Percentiles rank a stretch among this genome's conserved stretches.
phyloP scores from a whole-genome alignment of 2,329 filamentous ascomycete genomes.

The Aspergillus latus region DNA sequence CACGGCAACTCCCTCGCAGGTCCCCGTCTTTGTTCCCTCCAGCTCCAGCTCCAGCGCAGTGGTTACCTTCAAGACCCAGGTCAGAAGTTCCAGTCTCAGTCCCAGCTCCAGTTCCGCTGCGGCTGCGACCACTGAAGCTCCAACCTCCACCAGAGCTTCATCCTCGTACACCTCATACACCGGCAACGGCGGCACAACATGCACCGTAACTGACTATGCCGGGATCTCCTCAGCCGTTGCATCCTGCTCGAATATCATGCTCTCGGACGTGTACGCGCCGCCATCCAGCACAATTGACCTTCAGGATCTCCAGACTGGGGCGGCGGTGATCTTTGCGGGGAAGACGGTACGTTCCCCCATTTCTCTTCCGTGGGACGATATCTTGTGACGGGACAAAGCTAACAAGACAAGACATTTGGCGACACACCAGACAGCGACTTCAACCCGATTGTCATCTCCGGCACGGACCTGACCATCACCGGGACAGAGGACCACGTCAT shows the following conservation, averaged over 20 bases:
- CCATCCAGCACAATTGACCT: slow-evolving; percentile 43
- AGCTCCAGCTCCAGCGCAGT: background rate
- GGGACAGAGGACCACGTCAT: slow-evolving; percentile 36
- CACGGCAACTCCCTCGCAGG: background rate
- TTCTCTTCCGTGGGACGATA: too few relatives aligned
- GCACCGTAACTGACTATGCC: slow-evolving; percentile 30
- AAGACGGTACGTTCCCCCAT: slow-evolving; percentile 26
- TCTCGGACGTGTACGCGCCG: slow-evolving; percentile 43
- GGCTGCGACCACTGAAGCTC: background rate
- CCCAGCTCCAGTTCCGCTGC: too few relatives aligned
- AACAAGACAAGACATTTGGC: slow-evolving; percentile 31
- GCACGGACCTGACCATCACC: slow-evolving; percentile 43
- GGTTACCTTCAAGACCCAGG: background rate
- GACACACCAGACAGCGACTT: slow-evolving; percentile 41
- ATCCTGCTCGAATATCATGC: slow-evolving; percentile 44
- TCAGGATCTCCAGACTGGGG: slow-evolving; percentile 41
- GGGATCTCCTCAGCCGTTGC: slow-evolving; percentile 39
- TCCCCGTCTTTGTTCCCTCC: background rate
- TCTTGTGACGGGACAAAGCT: background rate
- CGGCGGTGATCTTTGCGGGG: slow-evolving; percentile 45
- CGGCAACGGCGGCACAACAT: slow-evolving; percentile 21
- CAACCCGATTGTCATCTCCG: slow-evolving; percentile 40
- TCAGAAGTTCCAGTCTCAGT: background rate
- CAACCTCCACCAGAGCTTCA: background rate
- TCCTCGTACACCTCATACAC: slow-evolving; percentile 1